Percentiles rank a stretch among this genome's conserved stretches.
These are phyloP conservation scores for Asclepias syriaca DNA, from an alignment of 257 asterid species.

Conservation along the genomic window DNA sequence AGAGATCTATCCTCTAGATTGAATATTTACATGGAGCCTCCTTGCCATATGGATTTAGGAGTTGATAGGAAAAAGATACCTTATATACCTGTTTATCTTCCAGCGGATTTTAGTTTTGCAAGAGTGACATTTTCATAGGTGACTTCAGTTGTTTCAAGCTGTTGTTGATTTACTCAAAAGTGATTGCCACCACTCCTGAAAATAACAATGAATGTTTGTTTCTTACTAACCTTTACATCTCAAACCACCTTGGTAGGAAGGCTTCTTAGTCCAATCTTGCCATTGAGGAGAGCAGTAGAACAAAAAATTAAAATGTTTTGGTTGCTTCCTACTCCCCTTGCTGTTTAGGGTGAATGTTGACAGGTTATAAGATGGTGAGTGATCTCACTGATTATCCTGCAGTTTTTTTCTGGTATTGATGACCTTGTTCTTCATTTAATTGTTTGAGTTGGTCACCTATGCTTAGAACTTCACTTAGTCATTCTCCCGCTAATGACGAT, in stretches of 20 bases:
- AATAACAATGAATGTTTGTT: not conserved
- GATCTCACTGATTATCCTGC: not conserved
- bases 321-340: not conserved
- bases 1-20: not conserved
- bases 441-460: not conserved
- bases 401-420: not conserved
- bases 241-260: not conserved
- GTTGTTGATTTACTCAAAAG: not conserved
- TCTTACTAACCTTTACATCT: not conserved
- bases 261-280: not conserved
- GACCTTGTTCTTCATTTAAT: not conserved
- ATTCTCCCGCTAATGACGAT: not conserved
- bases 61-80: not conserved
- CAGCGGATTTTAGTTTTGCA: not conserved
- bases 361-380: not conserved
- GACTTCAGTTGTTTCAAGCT: not conserved
- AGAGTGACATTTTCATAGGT: not conserved
- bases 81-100: not conserved
- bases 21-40: not conserved
- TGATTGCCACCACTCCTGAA: not conserved
- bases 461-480: not conserved
- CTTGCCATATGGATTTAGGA: not conserved
- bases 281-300: not conserved
- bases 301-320: not conserved
- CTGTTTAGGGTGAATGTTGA: not conserved